Evolutionary conservation across 352 stramenopile species (phyloP).

Genomic region (Phytophthora vignae): DNA sequence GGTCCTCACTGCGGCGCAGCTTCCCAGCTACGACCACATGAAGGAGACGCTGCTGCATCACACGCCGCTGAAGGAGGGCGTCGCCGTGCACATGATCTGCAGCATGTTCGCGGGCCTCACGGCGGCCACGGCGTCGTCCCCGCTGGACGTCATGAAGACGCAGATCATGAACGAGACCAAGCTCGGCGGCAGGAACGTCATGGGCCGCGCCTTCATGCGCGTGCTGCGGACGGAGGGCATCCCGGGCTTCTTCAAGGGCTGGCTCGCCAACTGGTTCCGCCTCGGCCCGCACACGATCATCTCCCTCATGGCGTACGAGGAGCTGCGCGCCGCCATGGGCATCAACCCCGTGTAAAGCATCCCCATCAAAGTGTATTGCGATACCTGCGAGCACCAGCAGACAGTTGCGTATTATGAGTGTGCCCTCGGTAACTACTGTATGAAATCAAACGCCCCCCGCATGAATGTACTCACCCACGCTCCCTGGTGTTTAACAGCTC

Average conservation of each 20-base stretch:
- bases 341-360: constrained; percentile 60
- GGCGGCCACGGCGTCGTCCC: constrained; percentile 71
- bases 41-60: constrained; percentile 71
- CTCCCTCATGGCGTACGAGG: constrained; percentile 79
- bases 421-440: neutral
- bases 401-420: neutral
- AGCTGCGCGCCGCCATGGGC: constrained; percentile 59
- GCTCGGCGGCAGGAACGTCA: constrained; percentile 43
- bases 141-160: constrained; percentile 87
- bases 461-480: neutral
- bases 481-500: neutral
- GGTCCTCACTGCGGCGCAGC: constrained; percentile 75
- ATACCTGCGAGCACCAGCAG: neutral
- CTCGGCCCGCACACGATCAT: constrained; percentile 81
- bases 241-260: constrained; percentile 82
- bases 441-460: neutral
- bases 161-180: constrained; percentile 84
- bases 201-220: constrained; percentile 62
- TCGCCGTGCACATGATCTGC: constrained; percentile 68
- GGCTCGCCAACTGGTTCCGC: constrained; percentile 78
- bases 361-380: neutral
- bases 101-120: constrained; percentile 82
- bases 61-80: constrained; percentile 59
- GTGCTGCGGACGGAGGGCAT: constrained; percentile 66
- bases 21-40: constrained; percentile 85